phyloP scores from a whole-genome alignment of 176 grass and related monocot species.

The bread wheat (Triticum aestivum) region IWGSC_CS_RefSeq_v2.1 NC_057809.1:548244145-548244644 shows the following conservation, averaged over 20 bases:
- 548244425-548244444: constrained; percentile 65
- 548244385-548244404: constrained; percentile 13
- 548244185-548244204: background rate
- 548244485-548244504: constrained; percentile 72
- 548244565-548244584: background rate
- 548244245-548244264: constrained; percentile 82
- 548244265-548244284: constrained; percentile 90
- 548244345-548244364: background rate
- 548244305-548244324: constrained; percentile 64
- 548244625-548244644: constrained; percentile 74
- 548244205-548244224: background rate
- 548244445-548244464: constrained; percentile 92
- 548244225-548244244: constrained; percentile 67
- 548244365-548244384: constrained; percentile 17
- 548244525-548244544: constrained; percentile 19
- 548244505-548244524: constrained; percentile 74
- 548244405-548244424: background rate
- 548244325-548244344: background rate
- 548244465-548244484: constrained; percentile 93
- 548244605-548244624: constrained; percentile 62
- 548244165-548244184: background rate
- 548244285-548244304: constrained; percentile 87
- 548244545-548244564: background rate
- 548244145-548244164: constrained; percentile 15
- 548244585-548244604: constrained; percentile 43